Base-by-base conservation (phyloP, 2,329 filamentous ascomycete genomes). In the Colletotrichum sp. region DNA sequence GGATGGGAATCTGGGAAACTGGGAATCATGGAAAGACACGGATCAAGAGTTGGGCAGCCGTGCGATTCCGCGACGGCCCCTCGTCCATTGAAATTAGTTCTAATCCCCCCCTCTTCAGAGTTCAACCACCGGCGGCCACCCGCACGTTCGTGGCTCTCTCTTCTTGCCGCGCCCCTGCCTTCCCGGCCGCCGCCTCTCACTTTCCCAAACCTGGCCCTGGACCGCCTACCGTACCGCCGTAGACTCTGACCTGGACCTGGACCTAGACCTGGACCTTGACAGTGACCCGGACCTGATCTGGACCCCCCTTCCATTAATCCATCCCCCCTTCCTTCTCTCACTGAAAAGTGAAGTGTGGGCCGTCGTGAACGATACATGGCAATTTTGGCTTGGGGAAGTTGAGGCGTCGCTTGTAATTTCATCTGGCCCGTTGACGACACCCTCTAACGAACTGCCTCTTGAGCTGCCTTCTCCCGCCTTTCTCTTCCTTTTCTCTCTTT, bases 391-490 rank as follows among this genome's bases (percentile, higher is more conserved):
- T 68, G 56, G 26, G 63, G 56, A 73, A 38, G 63, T 73, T 67
- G 73, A 68, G 58, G 69, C 58, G 62, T 73, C 63, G 73, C 73
- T 75, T 75, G 73, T 52, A 75, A 75, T 75, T 75, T 75, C 69
- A 73, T 30, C 73, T 59, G 36, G 52, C 48, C 73, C 63, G 63
- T 75, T 69, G 69, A 73, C 69, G 73, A 75, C 73, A 68, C 69
- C 34, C 34, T 71, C 55, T 36, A 36, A 38, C 61, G 61, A 38
- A 38, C 21, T 36, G 58, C 38, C 71, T 58, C 56, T 68, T 75
- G 18, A 61, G 61, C 52, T 65, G 34, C 26, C 34, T 59, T 52
- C 55, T 63, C 30, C 62, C 59, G 34, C 58, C 62, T 69, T 43
- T 61, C 58, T 32, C 58, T 62, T 65, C 68, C 68, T 43, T 56